Percentiles rank a stretch among this genome's conserved stretches.
Conservation (phyloP, 1,284 basidiomycete genomes). For the Psilocybe mexicana region DNA sequence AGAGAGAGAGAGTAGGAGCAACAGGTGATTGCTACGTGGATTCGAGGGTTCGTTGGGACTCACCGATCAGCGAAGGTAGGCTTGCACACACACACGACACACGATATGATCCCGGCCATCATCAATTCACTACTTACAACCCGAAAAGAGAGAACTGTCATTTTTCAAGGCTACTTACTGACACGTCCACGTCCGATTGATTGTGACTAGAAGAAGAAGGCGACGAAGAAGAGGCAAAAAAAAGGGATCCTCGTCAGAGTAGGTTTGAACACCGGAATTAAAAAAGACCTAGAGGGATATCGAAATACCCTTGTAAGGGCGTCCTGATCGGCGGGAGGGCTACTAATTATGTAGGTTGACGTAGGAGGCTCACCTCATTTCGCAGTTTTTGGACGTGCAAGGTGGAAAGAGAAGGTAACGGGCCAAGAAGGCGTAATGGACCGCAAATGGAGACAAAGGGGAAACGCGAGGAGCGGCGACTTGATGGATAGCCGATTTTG, state of each 20-base stretch:
- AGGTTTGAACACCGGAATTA: constrained; percentile 13
- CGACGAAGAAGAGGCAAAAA: not conserved
- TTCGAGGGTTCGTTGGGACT: not conserved
- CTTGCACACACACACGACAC: too few relatives aligned
- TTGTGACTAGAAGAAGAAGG: not conserved
- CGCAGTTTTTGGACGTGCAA: too few relatives aligned
- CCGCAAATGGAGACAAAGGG: constrained; percentile 5
- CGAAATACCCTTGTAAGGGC: constrained; percentile 7
- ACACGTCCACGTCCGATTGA: not conserved
- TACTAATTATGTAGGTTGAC: not conserved
- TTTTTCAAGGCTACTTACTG: too few relatives aligned
- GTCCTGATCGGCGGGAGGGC: constrained; percentile 19
- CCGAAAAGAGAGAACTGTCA: too few relatives aligned
- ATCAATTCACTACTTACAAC: too few relatives aligned
- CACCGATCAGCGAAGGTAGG: too few relatives aligned
- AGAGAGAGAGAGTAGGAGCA: not conserved
- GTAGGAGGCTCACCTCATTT: too few relatives aligned
- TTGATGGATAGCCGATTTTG: constrained; percentile 15
- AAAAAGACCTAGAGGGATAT: constrained; percentile 1
- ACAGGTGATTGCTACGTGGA: not conserved
- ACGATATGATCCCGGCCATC: too few relatives aligned
- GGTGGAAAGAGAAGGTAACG: not conserved
- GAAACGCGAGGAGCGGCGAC: constrained; percentile 9
- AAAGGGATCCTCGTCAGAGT: constrained; percentile 14
- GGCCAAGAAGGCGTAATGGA: not conserved